Base-by-base conservation (phyloP, 2,329 filamentous ascomycete genomes). In the Torrubiella hemipterigena region DNA sequence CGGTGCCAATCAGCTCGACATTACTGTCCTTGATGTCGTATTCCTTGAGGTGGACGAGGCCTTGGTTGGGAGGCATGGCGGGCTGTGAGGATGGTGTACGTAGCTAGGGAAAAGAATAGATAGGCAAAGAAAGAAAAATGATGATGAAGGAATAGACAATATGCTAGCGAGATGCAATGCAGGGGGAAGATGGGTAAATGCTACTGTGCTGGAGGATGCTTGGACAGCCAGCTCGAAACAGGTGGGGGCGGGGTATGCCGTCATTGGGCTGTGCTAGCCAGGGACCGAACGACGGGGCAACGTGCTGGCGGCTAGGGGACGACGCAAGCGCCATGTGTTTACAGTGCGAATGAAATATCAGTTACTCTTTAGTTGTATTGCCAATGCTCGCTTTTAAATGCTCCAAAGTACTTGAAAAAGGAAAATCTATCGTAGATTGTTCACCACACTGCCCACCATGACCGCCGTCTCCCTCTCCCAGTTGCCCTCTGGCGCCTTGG, bases 401-500 rank as follows among this genome's bases (percentile, higher is more conserved):
- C n/a, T n/a, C n/a, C n/a, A n/a, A n/a, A n/a, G n/a, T n/a, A n/a
- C n/a, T n/a, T n/a, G n/a, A n/a, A n/a, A n/a, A n/a, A n/a, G n/a
- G n/a, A n/a, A n/a, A n/a, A 38, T 50, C 38, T 65, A 56, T 9
- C 64, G 59, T 4, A 74, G 44, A 36, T 67, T 67, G 29, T 68
- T 70, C 23, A 86, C 66, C 6, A 95, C 75, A 45, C 83, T 83
- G 31, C 82, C 80, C 25, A 93, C 81, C 89, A 96, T 95, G 29
- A 96, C 87, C 2, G 87, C 86, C 29, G 87, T 80, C 58, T 96
- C 91, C 23, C 89, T 71, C 47, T 95, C 89, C 84, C 85, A 95
- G 34, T 59, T 59, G 10, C 58, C 58, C n/a, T 58, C 48, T 25
- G 65, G 55, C 35, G 50, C 55, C 44, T 61, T 71, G 25, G 54